A percentile compares a stretch with the other conserved stretches of the same genome.
These are phyloP conservation scores for Lentinula guzmanii DNA, from an alignment of 768 basidiomycete genomes.

Conservation along the genomic window DNA sequence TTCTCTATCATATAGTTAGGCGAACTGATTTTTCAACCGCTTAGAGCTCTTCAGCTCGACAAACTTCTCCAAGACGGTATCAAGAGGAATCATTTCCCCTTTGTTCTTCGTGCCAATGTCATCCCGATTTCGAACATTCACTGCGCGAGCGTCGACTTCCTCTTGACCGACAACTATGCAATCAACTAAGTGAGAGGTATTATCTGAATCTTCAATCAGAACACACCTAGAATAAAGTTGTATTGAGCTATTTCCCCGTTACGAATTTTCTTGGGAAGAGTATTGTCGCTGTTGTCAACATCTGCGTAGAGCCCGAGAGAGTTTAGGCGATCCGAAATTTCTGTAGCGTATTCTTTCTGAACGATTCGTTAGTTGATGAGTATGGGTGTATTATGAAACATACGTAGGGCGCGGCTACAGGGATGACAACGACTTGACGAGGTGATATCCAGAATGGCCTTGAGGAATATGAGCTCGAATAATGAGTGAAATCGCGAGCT, in stretches of 20 bases:
- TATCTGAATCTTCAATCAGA: not conserved
- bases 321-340: conserved; percentile 65
- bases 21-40: conserved; percentile 37
- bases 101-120: conserved; percentile 83
- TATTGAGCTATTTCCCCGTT: conserved; percentile 97
- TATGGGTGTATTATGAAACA: conserved; percentile 40
- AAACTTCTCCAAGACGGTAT: conserved; percentile 65
- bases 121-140: conserved; percentile 95
- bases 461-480: conserved; percentile 6
- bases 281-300: conserved; percentile 88
- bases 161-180: conserved; percentile 87
- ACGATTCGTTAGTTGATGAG: conserved; percentile 12
- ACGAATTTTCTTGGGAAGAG: conserved; percentile 93
- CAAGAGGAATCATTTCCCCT: conserved; percentile 68
- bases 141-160: conserved; percentile 79
- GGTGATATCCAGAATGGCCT: conserved; percentile 99
- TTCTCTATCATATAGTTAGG: conserved; percentile 8
- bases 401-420: conserved; percentile 75
- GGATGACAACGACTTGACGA: conserved; percentile 92
- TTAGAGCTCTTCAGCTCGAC: conserved; percentile 58
- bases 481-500: not conserved
- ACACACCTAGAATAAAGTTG: conserved; percentile 92
- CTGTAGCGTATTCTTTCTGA: conserved; percentile 86
- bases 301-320: conserved; percentile 79
- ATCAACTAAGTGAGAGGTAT: not conserved